Percentiles rank a stretch among this genome's conserved stretches.
Evolutionary conservation across 1,139 yeast species (phyloP).

Genomic region (Kluyveromyces sp.): DNA sequence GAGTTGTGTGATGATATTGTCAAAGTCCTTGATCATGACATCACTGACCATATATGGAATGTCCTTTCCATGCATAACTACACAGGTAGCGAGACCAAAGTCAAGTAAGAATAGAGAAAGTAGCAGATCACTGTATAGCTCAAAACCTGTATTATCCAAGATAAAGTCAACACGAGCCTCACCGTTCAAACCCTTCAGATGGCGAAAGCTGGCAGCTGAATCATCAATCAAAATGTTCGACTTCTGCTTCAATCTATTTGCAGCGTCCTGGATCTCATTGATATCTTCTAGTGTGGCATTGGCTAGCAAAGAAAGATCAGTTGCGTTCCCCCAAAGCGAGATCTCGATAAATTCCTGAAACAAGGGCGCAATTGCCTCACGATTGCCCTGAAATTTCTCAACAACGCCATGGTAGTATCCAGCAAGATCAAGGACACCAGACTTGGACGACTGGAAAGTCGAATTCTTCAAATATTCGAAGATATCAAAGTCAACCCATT

Average conservation of each 20-base stretch:
- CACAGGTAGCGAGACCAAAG: conserved; percentile 50
- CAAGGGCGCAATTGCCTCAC: conserved; percentile 45
- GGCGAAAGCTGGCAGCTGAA: conserved; percentile 56
- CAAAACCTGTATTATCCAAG: conserved; percentile 93
- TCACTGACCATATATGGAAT: conserved; percentile 98
- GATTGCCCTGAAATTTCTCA: conserved; percentile 32
- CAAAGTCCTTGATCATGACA: conserved; percentile 77
- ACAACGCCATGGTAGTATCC: conserved; percentile 47
- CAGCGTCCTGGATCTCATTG: conserved; percentile 84
- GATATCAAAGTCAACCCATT: conserved; percentile 46
- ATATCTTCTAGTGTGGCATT: conserved; percentile 83
- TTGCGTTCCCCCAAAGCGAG: conserved; percentile 96
- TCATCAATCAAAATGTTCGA: conserved; percentile 79
- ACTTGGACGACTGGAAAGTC: conserved; percentile 67
- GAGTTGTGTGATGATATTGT: conserved; percentile 53
- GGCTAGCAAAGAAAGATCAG: conserved; percentile 83
- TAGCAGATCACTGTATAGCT: conserved; percentile 80
- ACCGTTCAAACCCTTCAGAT: conserved; percentile 19
- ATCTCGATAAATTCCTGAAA: conserved; percentile 79
- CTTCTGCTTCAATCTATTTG: conserved; percentile 75
- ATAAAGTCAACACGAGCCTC: conserved; percentile 59
- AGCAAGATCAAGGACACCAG: conserved; percentile 80
- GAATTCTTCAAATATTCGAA: conserved; percentile 63
- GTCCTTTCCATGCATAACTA: conserved; percentile 80
- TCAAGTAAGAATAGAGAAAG: conserved; percentile 72